Conservation (phyloP, 257 asterid genomes). For the Handroanthus guayacan region DNA sequence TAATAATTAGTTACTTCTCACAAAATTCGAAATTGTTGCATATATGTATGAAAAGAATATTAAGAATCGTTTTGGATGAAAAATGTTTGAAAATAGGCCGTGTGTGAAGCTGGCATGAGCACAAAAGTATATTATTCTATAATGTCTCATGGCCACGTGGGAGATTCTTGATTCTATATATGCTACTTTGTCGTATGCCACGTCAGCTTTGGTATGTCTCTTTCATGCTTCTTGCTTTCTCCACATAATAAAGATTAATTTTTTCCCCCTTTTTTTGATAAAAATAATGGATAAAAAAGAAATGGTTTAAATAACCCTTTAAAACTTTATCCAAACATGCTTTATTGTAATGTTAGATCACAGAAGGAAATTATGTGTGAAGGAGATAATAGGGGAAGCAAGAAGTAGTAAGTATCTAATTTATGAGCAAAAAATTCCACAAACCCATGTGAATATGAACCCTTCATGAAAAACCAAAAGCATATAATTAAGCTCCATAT, state of each 20-base stretch:
- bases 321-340: conserved; percentile 25
- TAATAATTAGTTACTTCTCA: not conserved
- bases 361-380: conserved; percentile 5
- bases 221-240: conserved; percentile 10
- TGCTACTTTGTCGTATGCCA: conserved; percentile 12
- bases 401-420: not conserved
- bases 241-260: conserved; percentile 6
- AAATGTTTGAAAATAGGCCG: not conserved
- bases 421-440: not conserved
- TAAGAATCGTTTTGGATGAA: not conserved
- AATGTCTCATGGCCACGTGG: not conserved
- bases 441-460: conserved; percentile 4
- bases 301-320: not conserved
- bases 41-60: not conserved
- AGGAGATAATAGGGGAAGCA: not conserved
- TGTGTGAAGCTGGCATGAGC: conserved; percentile 20
- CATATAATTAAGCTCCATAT: not conserved
- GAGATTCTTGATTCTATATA: conserved; percentile 13
- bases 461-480: not conserved
- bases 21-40: not conserved
- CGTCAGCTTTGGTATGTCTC: not conserved
- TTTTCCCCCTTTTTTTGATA: no score
- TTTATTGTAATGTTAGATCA: conserved; percentile 4
- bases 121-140: not conserved
- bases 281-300: not conserved